Conservation (phyloP, 352 stramenopile species). For the Phytopythium mirpurense region DNA sequence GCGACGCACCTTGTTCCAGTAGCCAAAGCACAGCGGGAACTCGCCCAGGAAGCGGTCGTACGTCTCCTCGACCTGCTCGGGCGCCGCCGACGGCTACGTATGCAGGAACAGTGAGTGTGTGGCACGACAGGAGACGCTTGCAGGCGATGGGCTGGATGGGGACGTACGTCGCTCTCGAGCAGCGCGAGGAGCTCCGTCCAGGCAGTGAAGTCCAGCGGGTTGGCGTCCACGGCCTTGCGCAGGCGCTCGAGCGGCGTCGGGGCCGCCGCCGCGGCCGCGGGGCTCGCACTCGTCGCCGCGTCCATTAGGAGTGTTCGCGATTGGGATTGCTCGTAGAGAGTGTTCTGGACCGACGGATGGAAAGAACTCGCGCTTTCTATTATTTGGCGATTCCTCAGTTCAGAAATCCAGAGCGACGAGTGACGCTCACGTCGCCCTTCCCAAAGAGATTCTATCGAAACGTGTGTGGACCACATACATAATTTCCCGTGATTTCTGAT, state of each 20-base stretch:
- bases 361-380: too few relatives aligned
- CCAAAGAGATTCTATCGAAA: too few relatives aligned
- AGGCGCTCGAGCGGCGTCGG: constrained; percentile 46
- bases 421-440: too few relatives aligned
- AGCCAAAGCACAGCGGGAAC: constrained; percentile 82
- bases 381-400: too few relatives aligned
- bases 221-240: constrained; percentile 45
- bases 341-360: too few relatives aligned
- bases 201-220: constrained; percentile 77
- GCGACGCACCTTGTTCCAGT: constrained; percentile 76
- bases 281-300: background rate
- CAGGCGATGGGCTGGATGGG: too few relatives aligned
- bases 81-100: constrained; percentile 26
- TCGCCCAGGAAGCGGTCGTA: constrained; percentile 68
- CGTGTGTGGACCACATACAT: too few relatives aligned
- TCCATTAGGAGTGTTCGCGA: too few relatives aligned
- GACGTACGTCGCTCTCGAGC: constrained; percentile 53
- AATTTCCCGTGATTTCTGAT: too few relatives aligned
- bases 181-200: constrained; percentile 71
- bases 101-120: background rate
- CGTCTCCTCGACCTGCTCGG: constrained; percentile 56
- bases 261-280: constrained; percentile 6
- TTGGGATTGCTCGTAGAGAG: too few relatives aligned
- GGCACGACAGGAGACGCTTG: constrained; percentile 1
- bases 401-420: too few relatives aligned